phyloP scores from a whole-genome alignment of 768 basidiomycete species.

The Mycena venus region DNA sequence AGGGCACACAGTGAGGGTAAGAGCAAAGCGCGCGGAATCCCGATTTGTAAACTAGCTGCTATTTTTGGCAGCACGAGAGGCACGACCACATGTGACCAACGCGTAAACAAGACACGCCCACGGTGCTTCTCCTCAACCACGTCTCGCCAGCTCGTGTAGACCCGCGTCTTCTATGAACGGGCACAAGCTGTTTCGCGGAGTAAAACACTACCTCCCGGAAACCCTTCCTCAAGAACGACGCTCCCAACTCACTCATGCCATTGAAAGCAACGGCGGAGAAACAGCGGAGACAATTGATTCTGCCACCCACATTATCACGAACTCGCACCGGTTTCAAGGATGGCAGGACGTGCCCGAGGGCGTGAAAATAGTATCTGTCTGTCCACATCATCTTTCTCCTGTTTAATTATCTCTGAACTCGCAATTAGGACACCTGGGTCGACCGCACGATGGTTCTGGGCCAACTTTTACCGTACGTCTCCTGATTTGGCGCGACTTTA shows the following conservation, averaged over 20 bases:
- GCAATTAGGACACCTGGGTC: conserved; percentile 73
- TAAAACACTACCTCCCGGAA: conserved; percentile 54
- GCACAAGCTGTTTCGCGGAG: conserved; percentile 4
- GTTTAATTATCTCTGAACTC: not conserved
- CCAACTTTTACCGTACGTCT: conserved; percentile 67
- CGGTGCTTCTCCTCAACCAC: too few species aligned
- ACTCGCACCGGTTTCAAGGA: conserved; percentile 68
- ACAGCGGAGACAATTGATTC: conserved; percentile 47
- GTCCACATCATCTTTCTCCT: not conserved
- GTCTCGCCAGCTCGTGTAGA: too few species aligned
- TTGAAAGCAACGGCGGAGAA: conserved; percentile 67
- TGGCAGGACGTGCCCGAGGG: conserved; percentile 58
- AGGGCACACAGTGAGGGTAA: too few species aligned
- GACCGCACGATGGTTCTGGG: conserved; percentile 73
- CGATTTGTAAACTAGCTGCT: too few species aligned
- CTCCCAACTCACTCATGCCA: conserved; percentile 59
- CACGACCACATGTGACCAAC: not conserved
- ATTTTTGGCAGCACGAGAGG: too few species aligned
- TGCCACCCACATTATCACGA: conserved; percentile 69
- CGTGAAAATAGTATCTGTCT: conserved; percentile 34
- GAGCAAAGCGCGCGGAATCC: too few species aligned
- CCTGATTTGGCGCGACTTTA: not conserved
- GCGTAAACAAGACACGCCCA: too few species aligned
- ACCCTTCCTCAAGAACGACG: conserved; percentile 59
- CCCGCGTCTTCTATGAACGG: not conserved